Evolutionary conservation across 441 rosid genomes (phyloP).

Genomic region (Metrosideros polymorpha): DNA sequence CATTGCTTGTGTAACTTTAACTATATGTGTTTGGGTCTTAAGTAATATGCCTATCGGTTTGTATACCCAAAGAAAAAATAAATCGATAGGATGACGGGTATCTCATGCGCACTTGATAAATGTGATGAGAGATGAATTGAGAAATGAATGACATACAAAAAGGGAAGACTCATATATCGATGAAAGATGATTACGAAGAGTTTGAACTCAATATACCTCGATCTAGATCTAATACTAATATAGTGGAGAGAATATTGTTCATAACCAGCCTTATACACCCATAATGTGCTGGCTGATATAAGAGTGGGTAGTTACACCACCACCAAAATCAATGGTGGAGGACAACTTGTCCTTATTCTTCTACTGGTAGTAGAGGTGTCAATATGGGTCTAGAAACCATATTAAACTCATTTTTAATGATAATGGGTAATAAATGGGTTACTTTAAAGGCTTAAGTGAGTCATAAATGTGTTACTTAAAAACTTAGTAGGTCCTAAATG

Average conservation of each 20-base stretch:
- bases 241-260: background rate
- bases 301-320: background rate
- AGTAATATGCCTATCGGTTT: background rate
- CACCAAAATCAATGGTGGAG: background rate
- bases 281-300: background rate
- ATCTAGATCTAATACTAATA: background rate
- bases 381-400: too few species aligned
- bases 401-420: too few species aligned
- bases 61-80: background rate
- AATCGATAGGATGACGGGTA: background rate
- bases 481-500: too few species aligned
- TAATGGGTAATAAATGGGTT: too few species aligned
- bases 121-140: background rate
- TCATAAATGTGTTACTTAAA: too few species aligned
- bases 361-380: too few species aligned
- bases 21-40: background rate
- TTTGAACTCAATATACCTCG: background rate
- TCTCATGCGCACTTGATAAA: background rate
- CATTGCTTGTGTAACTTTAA: background rate
- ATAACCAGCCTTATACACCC: background rate
- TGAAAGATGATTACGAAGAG: background rate
- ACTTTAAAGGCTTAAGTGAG: too few species aligned
- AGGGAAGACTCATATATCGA: background rate
- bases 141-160: background rate
- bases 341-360: background rate